These are phyloP conservation scores for Trichoderma arundinaceum DNA, from an alignment of 2,329 filamentous ascomycete species.

Conservation along the genomic window DNA sequence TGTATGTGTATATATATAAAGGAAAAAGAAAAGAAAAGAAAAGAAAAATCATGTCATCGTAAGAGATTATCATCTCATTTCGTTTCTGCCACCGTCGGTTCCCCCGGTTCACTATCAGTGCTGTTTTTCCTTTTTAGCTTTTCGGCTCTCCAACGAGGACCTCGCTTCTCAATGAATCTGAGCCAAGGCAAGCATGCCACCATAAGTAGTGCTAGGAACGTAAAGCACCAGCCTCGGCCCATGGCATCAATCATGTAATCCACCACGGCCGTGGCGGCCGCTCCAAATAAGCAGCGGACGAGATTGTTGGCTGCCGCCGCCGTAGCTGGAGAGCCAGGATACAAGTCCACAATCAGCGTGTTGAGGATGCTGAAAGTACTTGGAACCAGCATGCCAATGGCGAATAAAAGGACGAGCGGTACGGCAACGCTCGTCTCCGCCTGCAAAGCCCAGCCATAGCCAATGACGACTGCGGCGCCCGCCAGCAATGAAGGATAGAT, in stretches of 20 bases:
- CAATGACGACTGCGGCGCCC: conserved; percentile 58
- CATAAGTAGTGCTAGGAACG: conserved; percentile 60
- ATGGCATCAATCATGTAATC: conserved; percentile 62
- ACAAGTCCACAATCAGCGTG: conserved; percentile 67
- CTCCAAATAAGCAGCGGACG: conserved; percentile 65
- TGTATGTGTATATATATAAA: conserved; percentile 13
- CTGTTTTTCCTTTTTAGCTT: conserved; percentile 49
- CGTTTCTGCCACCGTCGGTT: background rate
- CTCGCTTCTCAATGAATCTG: conserved; percentile 55
- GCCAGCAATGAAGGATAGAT: conserved; percentile 60
- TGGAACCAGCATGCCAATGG: conserved; percentile 63
- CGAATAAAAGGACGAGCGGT: conserved; percentile 61
- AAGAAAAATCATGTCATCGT: conserved; percentile 1
- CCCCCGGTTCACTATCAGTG: conserved; percentile 3
- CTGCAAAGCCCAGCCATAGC: conserved; percentile 64
- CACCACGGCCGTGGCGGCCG: conserved; percentile 63
- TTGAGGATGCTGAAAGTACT: conserved; percentile 68
- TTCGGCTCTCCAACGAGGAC: conserved; percentile 57
- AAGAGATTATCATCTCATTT: conserved; percentile 4
- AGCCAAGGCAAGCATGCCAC: conserved; percentile 56
- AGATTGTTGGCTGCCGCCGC: conserved; percentile 69
- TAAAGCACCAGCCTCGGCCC: conserved; percentile 68
- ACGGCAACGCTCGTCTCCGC: conserved; percentile 57
- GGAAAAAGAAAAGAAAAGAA: background rate
- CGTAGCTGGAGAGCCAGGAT: conserved; percentile 64